These are phyloP conservation scores for Crithidia expoeki DNA, from an alignment of 208 protist genomes.

Conservation along the genomic window DNA sequence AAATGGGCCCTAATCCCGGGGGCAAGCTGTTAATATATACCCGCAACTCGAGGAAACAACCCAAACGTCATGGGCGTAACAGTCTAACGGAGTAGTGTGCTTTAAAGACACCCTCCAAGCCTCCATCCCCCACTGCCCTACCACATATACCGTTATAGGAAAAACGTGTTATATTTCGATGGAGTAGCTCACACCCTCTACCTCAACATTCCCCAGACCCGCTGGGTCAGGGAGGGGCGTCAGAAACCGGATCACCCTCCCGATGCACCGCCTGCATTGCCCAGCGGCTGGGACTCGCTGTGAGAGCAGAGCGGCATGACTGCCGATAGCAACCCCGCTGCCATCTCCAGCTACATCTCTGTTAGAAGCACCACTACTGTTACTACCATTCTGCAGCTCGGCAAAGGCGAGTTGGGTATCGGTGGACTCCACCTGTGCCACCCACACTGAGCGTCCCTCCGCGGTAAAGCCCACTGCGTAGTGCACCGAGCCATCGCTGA, in stretches of 20 bases:
- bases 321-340: not conserved
- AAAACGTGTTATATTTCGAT: not conserved
- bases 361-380: not conserved
- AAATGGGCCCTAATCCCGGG: no score
- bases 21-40: no score
- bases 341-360: not conserved
- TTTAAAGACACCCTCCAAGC: no score
- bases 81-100: no score
- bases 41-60: no score
- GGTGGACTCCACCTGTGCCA: constrained; percentile 27
- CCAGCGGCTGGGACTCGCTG: not conserved
- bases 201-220: not conserved
- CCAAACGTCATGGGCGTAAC: no score
- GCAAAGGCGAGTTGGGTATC: constrained; percentile 14
- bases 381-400: not conserved
- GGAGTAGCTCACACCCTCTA: not conserved
- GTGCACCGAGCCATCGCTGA: constrained; percentile 16
- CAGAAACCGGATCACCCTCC: constrained; percentile 15
- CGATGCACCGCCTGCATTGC: constrained; percentile 15
- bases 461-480: constrained; percentile 18
- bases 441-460: constrained; percentile 29
- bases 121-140: not conserved
- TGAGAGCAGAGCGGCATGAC: not conserved
- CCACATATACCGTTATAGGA: not conserved
- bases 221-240: not conserved